Evolutionary conservation across 331 rosid genomes (phyloP).

Genomic region (Pyrus hybrid): DNA sequence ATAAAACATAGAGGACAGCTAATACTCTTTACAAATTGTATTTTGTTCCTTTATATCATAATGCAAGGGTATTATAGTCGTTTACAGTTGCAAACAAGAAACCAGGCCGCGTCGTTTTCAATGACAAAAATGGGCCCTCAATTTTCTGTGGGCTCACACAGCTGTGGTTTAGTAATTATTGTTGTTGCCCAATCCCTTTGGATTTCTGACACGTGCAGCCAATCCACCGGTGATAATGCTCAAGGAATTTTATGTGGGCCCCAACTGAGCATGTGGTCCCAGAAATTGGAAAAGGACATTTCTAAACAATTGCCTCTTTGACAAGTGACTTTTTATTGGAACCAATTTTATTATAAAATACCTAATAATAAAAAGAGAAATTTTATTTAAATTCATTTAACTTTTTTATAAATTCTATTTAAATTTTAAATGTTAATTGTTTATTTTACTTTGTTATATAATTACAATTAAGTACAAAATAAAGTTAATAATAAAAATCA

Average conservation of each 20-base stretch:
- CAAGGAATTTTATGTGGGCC: slow-evolving; percentile 27
- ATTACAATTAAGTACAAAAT: no score
- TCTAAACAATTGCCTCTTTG: slow-evolving; percentile 8
- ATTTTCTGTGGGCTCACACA: slow-evolving; percentile 27
- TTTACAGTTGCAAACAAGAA: neutral
- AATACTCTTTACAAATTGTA: neutral
- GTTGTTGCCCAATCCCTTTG: neutral
- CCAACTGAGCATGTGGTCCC: slow-evolving; percentile 17
- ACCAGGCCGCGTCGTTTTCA: slow-evolving; percentile 14
- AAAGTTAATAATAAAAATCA: no score
- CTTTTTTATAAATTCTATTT: accelerated
- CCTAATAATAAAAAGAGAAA: neutral
- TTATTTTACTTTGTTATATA: no score
- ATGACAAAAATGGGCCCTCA: neutral
- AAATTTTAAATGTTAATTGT: no score
- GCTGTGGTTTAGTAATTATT: slow-evolving; percentile 17
- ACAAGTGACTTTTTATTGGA: slow-evolving; percentile 21
- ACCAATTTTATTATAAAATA: neutral
- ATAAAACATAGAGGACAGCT: no score
- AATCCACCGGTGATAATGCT: slow-evolving; percentile 22
- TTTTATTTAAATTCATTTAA: no score
- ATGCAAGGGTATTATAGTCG: neutral
- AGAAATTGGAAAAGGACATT: slow-evolving; percentile 29
- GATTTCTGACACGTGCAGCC: slow-evolving; percentile 18
- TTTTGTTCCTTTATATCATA: neutral